phyloP scores from a whole-genome alignment of 2,329 filamentous ascomycete species.

The Lachnellula cervina region DNA sequence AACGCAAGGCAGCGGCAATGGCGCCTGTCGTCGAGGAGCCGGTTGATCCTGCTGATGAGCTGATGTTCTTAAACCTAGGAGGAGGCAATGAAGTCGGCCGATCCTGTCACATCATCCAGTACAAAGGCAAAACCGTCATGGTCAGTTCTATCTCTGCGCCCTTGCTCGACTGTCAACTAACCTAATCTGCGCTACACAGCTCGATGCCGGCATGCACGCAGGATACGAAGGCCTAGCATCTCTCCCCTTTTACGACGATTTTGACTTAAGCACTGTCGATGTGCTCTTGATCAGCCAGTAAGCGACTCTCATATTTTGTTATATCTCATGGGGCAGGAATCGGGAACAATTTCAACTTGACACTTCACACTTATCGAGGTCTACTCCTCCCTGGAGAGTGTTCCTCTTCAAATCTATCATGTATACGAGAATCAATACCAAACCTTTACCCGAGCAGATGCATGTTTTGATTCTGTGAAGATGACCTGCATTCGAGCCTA shows the following conservation, averaged over 20 bases:
- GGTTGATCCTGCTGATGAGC: slow-evolving; percentile 86
- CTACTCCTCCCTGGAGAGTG: background rate
- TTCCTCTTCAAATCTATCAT: slow-evolving; percentile 14
- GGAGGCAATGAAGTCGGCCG: slow-evolving; percentile 96
- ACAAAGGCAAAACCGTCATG: slow-evolving; percentile 99
- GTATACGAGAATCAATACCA: slow-evolving; percentile 44
- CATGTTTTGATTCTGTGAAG: slow-evolving; percentile 33
- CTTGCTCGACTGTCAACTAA: slow-evolving; percentile 2
- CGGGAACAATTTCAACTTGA: background rate
- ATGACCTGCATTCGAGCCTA: slow-evolving; percentile 22
- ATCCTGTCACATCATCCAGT: slow-evolving; percentile 96
- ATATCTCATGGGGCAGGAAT: background rate
- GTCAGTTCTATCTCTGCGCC: slow-evolving; percentile 44
- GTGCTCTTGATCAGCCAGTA: slow-evolving; percentile 99
- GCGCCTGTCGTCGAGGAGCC: slow-evolving; percentile 69
- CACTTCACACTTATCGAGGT: background rate
- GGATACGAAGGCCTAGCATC: slow-evolving; percentile 91
- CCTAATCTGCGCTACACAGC: slow-evolving; percentile 44
- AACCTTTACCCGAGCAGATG: slow-evolving; percentile 31
- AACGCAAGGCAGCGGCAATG: slow-evolving; percentile 81
- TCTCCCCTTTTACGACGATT: slow-evolving; percentile 96
- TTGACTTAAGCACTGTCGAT: slow-evolving; percentile 94
- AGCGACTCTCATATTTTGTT: slow-evolving; percentile 42
- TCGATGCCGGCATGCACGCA: slow-evolving; percentile 95
- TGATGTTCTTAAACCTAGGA: slow-evolving; percentile 89